Evolutionary conservation across 208 protist genomes (phyloP).

Genomic region (Naegleria gruberi): DNA sequence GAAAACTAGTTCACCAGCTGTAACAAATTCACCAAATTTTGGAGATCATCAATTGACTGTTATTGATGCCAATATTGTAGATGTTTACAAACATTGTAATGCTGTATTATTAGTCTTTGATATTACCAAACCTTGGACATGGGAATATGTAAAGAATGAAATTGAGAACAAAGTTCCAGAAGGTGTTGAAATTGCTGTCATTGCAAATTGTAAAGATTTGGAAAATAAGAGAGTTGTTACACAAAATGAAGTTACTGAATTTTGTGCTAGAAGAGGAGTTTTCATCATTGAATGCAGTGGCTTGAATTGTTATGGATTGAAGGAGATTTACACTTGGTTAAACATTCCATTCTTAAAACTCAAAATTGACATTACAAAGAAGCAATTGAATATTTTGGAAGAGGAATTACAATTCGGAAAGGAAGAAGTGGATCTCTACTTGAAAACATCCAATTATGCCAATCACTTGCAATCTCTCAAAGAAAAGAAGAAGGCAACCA

Average conservation of each 20-base stretch:
- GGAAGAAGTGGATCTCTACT: not conserved
- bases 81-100: constrained; percentile 38
- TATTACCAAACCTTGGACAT: constrained; percentile 30
- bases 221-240: not conserved
- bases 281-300: not conserved
- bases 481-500: not conserved
- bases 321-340: constrained; percentile 31
- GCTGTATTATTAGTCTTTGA: constrained; percentile 38
- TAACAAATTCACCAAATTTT: not conserved
- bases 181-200: constrained; percentile 23
- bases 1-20: not conserved
- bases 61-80: constrained; percentile 28
- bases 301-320: constrained; percentile 32
- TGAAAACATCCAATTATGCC: not conserved
- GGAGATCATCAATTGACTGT: not conserved
- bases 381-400: not conserved
- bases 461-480: not conserved
- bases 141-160: constrained; percentile 31
- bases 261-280: not conserved
- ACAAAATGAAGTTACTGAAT: not conserved
- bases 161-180: constrained; percentile 24
- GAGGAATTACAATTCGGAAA: not conserved
- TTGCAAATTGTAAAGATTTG: constrained; percentile 8
- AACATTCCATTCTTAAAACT: constrained; percentile 30
- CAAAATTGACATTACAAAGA: not conserved